Evolutionary conservation across 805 yeast species (phyloP).

Genomic region (Maudiozyma turicensis): DNA sequence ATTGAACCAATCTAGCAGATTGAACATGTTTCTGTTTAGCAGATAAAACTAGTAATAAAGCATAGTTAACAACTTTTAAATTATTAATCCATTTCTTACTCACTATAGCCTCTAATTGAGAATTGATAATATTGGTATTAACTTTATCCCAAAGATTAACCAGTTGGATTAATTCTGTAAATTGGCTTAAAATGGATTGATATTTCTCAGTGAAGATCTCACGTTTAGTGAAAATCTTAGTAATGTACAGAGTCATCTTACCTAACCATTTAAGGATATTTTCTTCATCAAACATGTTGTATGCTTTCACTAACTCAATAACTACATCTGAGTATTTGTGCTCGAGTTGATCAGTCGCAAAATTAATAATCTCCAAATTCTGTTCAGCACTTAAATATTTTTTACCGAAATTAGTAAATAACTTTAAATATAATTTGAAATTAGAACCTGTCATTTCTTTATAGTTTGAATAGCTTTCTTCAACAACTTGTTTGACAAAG

Average conservation of each 20-base stretch:
- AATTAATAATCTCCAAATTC: slow-evolving; percentile 17
- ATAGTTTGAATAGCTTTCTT: slow-evolving; percentile 3
- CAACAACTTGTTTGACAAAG: slow-evolving; percentile 12
- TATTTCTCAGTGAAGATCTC: slow-evolving; percentile 22
- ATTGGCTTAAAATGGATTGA: slow-evolving; percentile 25
- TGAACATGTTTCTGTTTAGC: slow-evolving; percentile 33
- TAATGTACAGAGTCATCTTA: slow-evolving; percentile 48
- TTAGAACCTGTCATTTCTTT: slow-evolving; percentile 1
- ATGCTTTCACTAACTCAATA: slow-evolving; percentile 17
- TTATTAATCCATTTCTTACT: slow-evolving; percentile 38
- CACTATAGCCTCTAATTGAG: slow-evolving; percentile 58
- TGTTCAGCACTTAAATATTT: slow-evolving; percentile 15
- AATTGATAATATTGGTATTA: slow-evolving; percentile 40
- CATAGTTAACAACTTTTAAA: slow-evolving; percentile 37
- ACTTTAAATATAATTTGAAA: slow-evolving; percentile 7
- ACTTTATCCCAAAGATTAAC: slow-evolving; percentile 33
- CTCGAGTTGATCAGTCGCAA: slow-evolving; percentile 17
- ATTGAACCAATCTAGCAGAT: slow-evolving; percentile 48
- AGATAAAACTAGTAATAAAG: slow-evolving; percentile 31
- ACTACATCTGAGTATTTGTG: slow-evolving; percentile 27
- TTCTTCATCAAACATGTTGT: slow-evolving; percentile 11
- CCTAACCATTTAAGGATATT: slow-evolving; percentile 40
- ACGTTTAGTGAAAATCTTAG: slow-evolving; percentile 53
- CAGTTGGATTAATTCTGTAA: slow-evolving; percentile 26
- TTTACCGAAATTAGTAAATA: slow-evolving; percentile 6